These are phyloP conservation scores for Rhamnella rubrinervis DNA, from an alignment of 331 rosid genomes.

Conservation along the genomic window DNA sequence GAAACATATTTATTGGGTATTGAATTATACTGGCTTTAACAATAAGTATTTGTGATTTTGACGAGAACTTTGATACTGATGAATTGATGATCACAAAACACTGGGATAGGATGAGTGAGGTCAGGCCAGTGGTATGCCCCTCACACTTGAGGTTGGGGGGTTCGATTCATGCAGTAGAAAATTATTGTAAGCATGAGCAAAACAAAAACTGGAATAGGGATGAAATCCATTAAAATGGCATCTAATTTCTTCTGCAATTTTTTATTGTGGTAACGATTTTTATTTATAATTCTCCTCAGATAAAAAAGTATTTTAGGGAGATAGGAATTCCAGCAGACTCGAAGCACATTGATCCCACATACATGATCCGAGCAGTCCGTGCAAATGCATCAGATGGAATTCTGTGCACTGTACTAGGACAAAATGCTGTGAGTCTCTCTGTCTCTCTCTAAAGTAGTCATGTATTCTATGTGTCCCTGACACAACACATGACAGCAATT, in stretches of 20 bases:
- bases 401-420: slow-evolving; percentile 91
- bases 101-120: too few relatives aligned
- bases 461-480: too few relatives aligned
- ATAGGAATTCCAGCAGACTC: slow-evolving; percentile 77
- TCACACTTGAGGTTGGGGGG: too few relatives aligned
- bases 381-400: slow-evolving; percentile 99
- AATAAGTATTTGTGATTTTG: too few relatives aligned
- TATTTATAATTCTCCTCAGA: slow-evolving; percentile 38
- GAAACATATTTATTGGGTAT: too few relatives aligned
- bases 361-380: slow-evolving; percentile 94
- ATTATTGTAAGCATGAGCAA: too few relatives aligned
- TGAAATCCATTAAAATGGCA: not conserved
- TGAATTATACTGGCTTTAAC: too few relatives aligned
- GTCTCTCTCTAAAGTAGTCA: not conserved
- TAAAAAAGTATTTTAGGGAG: slow-evolving; percentile 69
- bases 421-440: slow-evolving; percentile 83
- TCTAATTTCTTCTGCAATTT: not conserved
- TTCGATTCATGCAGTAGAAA: too few relatives aligned
- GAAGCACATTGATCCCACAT: slow-evolving; percentile 94
- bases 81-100: too few relatives aligned
- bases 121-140: too few relatives aligned
- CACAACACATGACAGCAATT: not conserved
- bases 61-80: too few relatives aligned
- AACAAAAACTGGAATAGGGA: too few relatives aligned
- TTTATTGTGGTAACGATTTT: slow-evolving; percentile 2